Conservation (phyloP, 2,329 filamentous ascomycete genomes). For the Trichoderma aggressivum region DNA sequence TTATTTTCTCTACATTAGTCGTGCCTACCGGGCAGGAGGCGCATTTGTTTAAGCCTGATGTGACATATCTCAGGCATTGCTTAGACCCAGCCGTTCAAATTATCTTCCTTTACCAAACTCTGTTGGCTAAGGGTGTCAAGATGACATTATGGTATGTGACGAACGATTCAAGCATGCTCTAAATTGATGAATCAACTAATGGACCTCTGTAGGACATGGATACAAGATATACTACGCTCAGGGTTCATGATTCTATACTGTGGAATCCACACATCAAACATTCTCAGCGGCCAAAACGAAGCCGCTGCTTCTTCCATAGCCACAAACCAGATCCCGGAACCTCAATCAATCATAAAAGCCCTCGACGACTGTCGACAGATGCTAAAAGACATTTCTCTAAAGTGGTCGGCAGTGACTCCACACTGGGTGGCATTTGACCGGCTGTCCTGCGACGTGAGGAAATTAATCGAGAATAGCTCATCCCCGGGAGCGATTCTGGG, state of each 20-base stretch:
- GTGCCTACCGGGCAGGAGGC: conserved; percentile 8
- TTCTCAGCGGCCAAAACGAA: background rate
- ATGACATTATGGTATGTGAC: conserved; percentile 8
- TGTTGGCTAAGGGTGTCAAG: conserved; percentile 9
- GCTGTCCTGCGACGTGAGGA: conserved; percentile 8
- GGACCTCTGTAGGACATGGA: background rate
- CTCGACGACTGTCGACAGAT: conserved; percentile 15
- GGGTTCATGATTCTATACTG: conserved; percentile 17
- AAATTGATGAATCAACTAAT: background rate
- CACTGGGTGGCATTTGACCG: conserved; percentile 16
- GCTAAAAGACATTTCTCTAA: conserved; percentile 10
- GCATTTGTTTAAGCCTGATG: background rate
- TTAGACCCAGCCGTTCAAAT: conserved; percentile 14
- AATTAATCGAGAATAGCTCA: conserved; percentile 4
- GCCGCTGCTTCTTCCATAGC: background rate
- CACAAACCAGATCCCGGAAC: background rate
- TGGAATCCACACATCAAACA: conserved; percentile 16
- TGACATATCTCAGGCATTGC: conserved; percentile 12
- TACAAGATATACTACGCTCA: conserved; percentile 14
- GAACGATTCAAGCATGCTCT: background rate
- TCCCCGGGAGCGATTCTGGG: background rate
- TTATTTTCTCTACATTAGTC: conserved; percentile 13
- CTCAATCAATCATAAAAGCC: conserved; percentile 1
- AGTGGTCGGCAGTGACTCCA: conserved; percentile 6
- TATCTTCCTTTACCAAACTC: conserved; percentile 7